phyloP scores from a whole-genome alignment of 202 grass and related monocot species.

The Setaria italica region DNA sequence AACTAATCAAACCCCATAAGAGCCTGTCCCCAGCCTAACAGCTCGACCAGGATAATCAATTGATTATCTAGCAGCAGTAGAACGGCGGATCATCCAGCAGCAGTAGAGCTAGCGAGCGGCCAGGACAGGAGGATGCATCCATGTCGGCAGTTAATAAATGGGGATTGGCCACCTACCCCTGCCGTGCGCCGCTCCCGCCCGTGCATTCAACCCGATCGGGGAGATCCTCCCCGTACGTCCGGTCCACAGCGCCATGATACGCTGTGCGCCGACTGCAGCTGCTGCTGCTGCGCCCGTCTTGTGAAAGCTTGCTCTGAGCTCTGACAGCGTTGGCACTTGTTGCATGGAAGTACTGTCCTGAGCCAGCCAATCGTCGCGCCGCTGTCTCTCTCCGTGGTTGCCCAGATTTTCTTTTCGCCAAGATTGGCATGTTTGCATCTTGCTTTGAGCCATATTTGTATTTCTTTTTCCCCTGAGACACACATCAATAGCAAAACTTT shows the following conservation, averaged over 20 bases:
- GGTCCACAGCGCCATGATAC: conserved; percentile 9
- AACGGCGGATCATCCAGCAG: neutral
- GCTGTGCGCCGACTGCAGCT: neutral
- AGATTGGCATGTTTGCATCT: neutral
- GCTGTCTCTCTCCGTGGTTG: neutral
- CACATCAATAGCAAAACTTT: no score
- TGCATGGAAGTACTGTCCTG: neutral
- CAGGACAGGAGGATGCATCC: conserved; percentile 23
- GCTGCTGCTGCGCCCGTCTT: neutral
- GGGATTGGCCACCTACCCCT: conserved; percentile 48
- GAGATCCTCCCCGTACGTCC: conserved; percentile 6
- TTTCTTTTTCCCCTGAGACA: neutral
- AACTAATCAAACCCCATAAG: conserved; percentile 19
- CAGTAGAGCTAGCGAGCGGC: neutral
- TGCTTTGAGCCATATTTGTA: neutral
- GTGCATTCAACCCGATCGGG: conserved; percentile 43
- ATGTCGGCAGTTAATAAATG: conserved; percentile 52
- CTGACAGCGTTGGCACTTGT: conserved; percentile 2
- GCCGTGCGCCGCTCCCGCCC: neutral
- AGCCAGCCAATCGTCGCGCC: neutral
- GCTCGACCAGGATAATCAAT: conserved; percentile 6
- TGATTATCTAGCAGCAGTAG: neutral
- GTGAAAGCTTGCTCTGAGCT: neutral
- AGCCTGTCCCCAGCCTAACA: conserved; percentile 5
- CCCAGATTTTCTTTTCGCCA: neutral